A percentile compares a stretch with the other conserved stretches of the same genome.
These are phyloP conservation scores for Narthecium ossifragum DNA, from an alignment of 106 monocot genomes.

Conservation along the genomic window DNA sequence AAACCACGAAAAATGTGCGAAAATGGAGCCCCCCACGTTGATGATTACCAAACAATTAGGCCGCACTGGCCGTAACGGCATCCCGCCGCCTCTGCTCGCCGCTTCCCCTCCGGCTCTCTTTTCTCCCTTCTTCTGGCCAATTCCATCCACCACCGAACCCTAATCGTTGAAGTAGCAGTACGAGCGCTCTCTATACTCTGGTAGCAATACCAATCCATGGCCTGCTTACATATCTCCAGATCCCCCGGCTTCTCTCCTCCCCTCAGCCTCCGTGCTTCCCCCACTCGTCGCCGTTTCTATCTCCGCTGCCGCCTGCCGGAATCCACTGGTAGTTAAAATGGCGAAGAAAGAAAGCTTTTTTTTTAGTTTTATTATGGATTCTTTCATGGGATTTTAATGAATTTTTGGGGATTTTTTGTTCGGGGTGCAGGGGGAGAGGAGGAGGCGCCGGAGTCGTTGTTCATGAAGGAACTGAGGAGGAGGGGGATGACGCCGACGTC, in stretches of 20 bases:
- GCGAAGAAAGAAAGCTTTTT: constrained; percentile 18
- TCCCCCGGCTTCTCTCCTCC: constrained; percentile 12
- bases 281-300: constrained; percentile 9
- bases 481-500: constrained; percentile 68
- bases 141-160: background rate
- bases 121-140: too few relatives aligned
- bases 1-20: too few relatives aligned
- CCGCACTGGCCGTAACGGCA: too few relatives aligned
- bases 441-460: constrained; percentile 79
- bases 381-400: background rate
- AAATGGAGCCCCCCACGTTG: too few relatives aligned
- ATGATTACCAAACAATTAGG: too few relatives aligned
- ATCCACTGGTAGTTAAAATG: constrained; percentile 14
- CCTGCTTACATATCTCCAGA: constrained; percentile 29
- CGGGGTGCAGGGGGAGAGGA: constrained; percentile 25
- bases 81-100: background rate
- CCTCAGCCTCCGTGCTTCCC: constrained; percentile 8
- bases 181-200: too few relatives aligned
- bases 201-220: constrained; percentile 14
- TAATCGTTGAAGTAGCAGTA: background rate
- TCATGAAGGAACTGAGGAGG: constrained; percentile 89
- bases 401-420: background rate
- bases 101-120: background rate
- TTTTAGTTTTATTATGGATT: background rate
- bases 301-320: constrained; percentile 32